Evolutionary conservation across 2,329 filamentous ascomycete species (phyloP).

Genomic region (Claviceps fusiformis): DNA sequence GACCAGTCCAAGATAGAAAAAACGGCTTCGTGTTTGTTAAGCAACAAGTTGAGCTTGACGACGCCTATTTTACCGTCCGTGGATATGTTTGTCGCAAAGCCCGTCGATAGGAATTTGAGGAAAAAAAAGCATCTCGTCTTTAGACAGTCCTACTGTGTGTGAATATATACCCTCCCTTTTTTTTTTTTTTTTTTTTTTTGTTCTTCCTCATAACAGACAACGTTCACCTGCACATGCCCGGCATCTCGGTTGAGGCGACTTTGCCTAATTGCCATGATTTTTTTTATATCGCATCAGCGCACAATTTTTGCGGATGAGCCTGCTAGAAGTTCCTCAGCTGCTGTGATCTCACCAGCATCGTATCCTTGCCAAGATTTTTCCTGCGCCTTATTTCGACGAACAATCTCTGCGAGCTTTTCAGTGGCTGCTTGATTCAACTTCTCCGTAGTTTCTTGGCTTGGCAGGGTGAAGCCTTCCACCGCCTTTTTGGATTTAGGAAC

Average conservation of each 20-base stretch:
- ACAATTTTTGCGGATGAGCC: slow-evolving; percentile 31
- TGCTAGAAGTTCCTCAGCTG: slow-evolving; percentile 53
- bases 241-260: not conserved
- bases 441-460: slow-evolving; percentile 44
- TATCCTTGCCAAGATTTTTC: slow-evolving; percentile 62
- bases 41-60: not conserved
- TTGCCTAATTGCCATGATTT: not conserved
- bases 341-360: slow-evolving; percentile 55
- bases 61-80: not conserved
- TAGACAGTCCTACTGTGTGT: not conserved
- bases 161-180: too few species aligned
- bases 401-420: slow-evolving; percentile 62
- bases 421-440: slow-evolving; percentile 61
- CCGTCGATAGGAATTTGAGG: not conserved
- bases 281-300: slow-evolving; percentile 21
- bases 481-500: slow-evolving; percentile 32
- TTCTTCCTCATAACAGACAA: not conserved
- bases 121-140: not conserved
- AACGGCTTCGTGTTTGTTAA: not conserved
- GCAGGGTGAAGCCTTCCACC: slow-evolving; percentile 37
- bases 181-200: not conserved
- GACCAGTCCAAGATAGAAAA: not conserved
- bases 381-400: slow-evolving; percentile 45
- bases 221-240: not conserved
- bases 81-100: not conserved